Base-by-base conservation (phyloP, 2,329 filamentous ascomycete species). In the Ascochyta fabae region DNA sequence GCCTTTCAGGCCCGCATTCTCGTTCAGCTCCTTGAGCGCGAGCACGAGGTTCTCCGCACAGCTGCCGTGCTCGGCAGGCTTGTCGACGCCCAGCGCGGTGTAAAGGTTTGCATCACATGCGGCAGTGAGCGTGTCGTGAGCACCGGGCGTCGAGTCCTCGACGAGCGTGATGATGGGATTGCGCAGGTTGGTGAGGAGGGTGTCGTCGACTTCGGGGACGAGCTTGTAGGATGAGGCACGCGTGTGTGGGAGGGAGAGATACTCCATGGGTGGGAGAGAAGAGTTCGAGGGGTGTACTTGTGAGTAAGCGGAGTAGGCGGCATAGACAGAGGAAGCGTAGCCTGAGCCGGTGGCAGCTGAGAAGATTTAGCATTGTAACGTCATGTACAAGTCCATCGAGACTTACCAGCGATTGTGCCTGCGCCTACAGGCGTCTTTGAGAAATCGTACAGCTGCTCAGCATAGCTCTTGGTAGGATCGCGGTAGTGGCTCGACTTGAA, bases 371-470 rank as follows among this genome's bases (percentile, higher is more conserved):
- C 41, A 42, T 31, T 8, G 16, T 5, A 6, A 1, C 12, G 15
- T 6, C 10, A 10, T 29, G 6, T 5, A 19, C 5, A 24, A 10
- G 13, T 1, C 26, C 2, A 36, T 12, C 2, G 7, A 19, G 5
- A 58, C 69, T 57, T 68, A 77, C 77, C 77, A 44, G 75, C 75
- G 31, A 79, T 61, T 3, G 76, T 76, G 35, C 78, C 79, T 35
- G 80, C 80, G 13, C 80, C 80, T 4, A 82, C 80, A 4, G 80
- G 80, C 6, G 80, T 82, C 60, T 80, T 79, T 0, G 77, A 79
- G 57, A 82, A 81, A 53, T 81, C 79, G 53, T 79, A 78, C 13
- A 82, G 66, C 59, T 82, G 80, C 60, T 81, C 78, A 4, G 79
- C 71, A 57, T 80, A 81, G 40, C 77, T 77, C 62, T 82, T 82